These are phyloP conservation scores for Vitis labrusca DNA, from an alignment of 164 flowering plant genomes.

Conservation along the genomic window DNA sequence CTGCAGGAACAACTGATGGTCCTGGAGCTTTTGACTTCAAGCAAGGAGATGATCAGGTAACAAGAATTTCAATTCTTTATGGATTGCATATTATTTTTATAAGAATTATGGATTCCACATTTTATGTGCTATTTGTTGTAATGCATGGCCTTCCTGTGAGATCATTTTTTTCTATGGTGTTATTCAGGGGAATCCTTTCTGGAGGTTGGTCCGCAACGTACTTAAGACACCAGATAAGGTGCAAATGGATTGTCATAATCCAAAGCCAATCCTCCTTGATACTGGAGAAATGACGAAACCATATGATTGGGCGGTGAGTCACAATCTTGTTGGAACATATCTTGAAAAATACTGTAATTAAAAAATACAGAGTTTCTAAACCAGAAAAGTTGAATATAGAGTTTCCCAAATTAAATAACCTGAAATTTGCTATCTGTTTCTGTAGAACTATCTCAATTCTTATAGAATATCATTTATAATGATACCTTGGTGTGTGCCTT, in stretches of 20 bases:
- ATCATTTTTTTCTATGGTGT: not conserved
- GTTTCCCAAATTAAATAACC: not conserved
- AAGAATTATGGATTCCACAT: too few species aligned
- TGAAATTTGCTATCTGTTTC: not conserved
- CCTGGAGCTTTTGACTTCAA: conserved; percentile 98
- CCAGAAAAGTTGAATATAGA: not conserved
- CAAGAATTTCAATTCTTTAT: not conserved
- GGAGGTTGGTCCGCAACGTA: conserved; percentile 77
- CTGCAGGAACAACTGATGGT: conserved; percentile 99
- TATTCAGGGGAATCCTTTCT: conserved; percentile 90
- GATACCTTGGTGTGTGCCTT: conserved; percentile 2
- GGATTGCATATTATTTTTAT: not conserved
- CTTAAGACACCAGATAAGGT: conserved; percentile 68
- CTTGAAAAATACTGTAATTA: not conserved
- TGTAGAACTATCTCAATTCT: not conserved
- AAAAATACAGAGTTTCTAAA: not conserved
- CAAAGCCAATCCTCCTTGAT: conserved; percentile 96
- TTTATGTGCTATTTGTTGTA: not conserved
- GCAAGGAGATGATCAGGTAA: conserved; percentile 91
- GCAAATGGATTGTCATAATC: conserved; percentile 82
- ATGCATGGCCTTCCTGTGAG: conserved; percentile 1
- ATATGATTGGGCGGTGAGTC: conserved; percentile 97
- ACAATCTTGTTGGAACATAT: not conserved
- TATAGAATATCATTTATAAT: not conserved
- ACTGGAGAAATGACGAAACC: conserved; percentile 96